Base-by-base conservation (phyloP, 2,329 filamentous ascomycete genomes). In the Pseudocercospora pini-densiflorae region DNA sequence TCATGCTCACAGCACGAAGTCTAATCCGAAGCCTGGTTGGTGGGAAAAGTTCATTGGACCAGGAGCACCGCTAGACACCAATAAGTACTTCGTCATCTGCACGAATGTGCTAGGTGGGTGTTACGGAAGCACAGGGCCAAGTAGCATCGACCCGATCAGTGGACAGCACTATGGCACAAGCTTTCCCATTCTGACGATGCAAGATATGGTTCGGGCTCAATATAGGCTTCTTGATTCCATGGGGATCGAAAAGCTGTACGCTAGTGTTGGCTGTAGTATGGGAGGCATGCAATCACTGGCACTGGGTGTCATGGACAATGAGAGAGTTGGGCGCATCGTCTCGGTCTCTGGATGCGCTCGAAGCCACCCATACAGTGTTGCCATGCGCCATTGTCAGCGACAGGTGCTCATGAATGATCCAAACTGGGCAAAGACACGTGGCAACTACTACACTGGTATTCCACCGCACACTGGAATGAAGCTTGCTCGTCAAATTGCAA, bases 341-440 rank as follows among this genome's bases (percentile, higher is more conserved):
- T 94, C 90, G 74, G 95, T 98, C 76, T 96, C 92, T 75, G 95
- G 94, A 12, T 99, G 95, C 79, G 95, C 94, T 0, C 86, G 95
- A 70, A 96, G 92, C 73, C 95, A 99, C 78, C 95, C 95, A 0
- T 99, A 99, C 82, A 97, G 94, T 79, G 97, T 99, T 77, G 95
- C 95, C 36, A 97, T 99, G 94, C 89, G 95, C 62, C 95, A 99
- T 80, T 97, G 94, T 0, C 95, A 99, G 80, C 89, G 95, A 29
- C 95, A 98, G 82, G 95, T 97, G 0, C 86, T 99, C 57, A 98
- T 99, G 94, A 97, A 97, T 91, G 95, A 99, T 75, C 93, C 94
- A 2, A 93, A 97, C 75, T 99, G 95, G 95, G 71, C 77, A 10
- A 70, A 74, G 40, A 92, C 92, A 72, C 89, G 95, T 40, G 95